Conservation (phyloP, 345 rosid genomes). For the Lepidium aucheri region DNA sequence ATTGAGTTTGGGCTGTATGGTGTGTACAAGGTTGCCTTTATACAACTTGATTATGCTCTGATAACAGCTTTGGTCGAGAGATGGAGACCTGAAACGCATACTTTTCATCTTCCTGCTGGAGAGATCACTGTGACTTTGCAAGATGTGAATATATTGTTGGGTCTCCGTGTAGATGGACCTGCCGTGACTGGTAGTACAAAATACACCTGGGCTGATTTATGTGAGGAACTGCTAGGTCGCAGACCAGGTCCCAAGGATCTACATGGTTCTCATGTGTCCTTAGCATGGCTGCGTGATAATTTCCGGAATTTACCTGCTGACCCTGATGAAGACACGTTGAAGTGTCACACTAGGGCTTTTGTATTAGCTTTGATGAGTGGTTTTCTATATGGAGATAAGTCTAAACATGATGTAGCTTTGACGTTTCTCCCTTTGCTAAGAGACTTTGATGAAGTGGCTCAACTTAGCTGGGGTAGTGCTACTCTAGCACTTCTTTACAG, state of each 20-base stretch:
- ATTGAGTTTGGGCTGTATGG: constrained; percentile 28
- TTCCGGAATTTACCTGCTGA: constrained; percentile 25
- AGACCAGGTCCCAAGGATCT: constrained; percentile 33
- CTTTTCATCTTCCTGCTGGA: constrained; percentile 67
- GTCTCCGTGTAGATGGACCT: constrained; percentile 71
- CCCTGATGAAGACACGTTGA: constrained; percentile 26
- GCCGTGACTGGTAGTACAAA: constrained; percentile 46
- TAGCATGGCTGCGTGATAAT: constrained; percentile 31
- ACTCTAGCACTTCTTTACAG: constrained; percentile 32
- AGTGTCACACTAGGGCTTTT: constrained; percentile 29
- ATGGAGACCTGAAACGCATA: constrained; percentile 73
- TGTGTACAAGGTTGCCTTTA: constrained; percentile 69
- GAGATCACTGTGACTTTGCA: constrained; percentile 57
- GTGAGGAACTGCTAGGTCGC: constrained; percentile 26
- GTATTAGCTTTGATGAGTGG: constrained; percentile 33
- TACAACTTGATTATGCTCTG: constrained; percentile 54
- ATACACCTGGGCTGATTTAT: constrained; percentile 31
- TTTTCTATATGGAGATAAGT: constrained; percentile 31
- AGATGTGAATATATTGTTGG: constrained; percentile 59
- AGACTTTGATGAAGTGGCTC: constrained; percentile 25
- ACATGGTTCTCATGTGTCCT: constrained; percentile 31
- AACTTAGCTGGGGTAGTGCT: constrained; percentile 35
- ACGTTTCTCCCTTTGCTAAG: constrained; percentile 30
- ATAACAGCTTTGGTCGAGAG: constrained; percentile 77
- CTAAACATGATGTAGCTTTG: constrained; percentile 33